Evolutionary conservation across 768 basidiomycete genomes (phyloP), one percentile per base, ranked within the genome.

Genomic region (Gautieria morchelliformis): DNA sequence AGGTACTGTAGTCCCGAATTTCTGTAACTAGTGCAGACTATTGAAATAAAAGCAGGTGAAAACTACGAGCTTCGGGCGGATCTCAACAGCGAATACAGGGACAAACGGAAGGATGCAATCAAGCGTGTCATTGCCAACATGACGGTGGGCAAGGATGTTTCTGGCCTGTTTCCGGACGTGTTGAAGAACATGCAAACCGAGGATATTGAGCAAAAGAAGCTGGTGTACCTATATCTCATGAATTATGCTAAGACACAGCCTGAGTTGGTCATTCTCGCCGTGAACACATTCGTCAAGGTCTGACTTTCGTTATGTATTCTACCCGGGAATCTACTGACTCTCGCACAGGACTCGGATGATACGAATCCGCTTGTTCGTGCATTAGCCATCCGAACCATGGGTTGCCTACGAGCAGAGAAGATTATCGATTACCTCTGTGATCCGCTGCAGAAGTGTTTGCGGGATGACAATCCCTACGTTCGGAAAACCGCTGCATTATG

Each of bases 101-200:
- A 96, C 64, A 89, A 89, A 69, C 80, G 95, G 62, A 97, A 96
- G 72, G 95, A 98, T 84, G 96, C 95, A 4, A 98, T 98, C 75
- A 98, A 98, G 74, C 80, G 86, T 53, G 87, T 91, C 63, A 97
- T 99, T 69, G 95, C 96, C 54, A 94, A 93, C 61, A 97, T 98
- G 91, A 99, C 96, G 1, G 93, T 99, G 62, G 93, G 94, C 55
- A 99, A 98, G 83, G 94, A 92, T 71, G 89, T 93, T 72, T 88
- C 87, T 66, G 93, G 94, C 20, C 82, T 98, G 63, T 97, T 98
- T 68, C 94, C 95, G 8, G 93, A 98, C 72, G 95, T 98, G 32
- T 84, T 99, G 67, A 96, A 96, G 80, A 97, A 97, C 72, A 96
- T 93, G 94, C 95, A 98, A 74, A 98, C 96, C 24, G 95, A 99